Conservation (phyloP, 768 basidiomycete genomes). For the Hypsizygus marmoreus region DNA sequence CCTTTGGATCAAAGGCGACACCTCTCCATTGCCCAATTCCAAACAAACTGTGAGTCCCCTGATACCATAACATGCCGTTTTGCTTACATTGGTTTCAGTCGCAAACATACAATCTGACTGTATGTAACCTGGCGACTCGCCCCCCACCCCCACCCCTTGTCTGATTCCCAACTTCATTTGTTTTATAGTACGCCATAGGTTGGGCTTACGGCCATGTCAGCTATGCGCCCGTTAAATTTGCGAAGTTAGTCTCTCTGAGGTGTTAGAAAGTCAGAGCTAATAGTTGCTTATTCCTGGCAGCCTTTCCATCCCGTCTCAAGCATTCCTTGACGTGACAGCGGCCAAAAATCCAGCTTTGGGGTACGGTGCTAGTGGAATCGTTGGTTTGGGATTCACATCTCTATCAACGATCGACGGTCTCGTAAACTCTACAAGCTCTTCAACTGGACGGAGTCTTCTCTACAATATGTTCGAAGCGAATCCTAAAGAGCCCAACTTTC, state of each 20-base stretch:
- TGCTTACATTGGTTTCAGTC: constrained; percentile 31
- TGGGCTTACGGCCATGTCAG: constrained; percentile 71
- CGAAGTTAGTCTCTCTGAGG: constrained; percentile 56
- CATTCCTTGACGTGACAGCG: constrained; percentile 61
- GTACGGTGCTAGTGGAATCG: constrained; percentile 71
- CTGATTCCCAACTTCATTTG: constrained; percentile 3
- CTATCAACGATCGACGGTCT: constrained; percentile 71
- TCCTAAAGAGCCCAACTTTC: constrained; percentile 73
- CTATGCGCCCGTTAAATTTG: constrained; percentile 65
- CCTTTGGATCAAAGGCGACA: constrained; percentile 64
- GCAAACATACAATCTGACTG: constrained; percentile 61
- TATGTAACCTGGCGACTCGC: constrained; percentile 31
- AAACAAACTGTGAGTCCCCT: constrained; percentile 54
- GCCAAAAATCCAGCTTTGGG: constrained; percentile 74
- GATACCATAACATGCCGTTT: too few species aligned
- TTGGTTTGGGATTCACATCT: constrained; percentile 77
- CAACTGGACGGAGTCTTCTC: constrained; percentile 68
- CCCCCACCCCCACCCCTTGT: not conserved
- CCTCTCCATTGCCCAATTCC: constrained; percentile 49
- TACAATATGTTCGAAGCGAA: constrained; percentile 77
- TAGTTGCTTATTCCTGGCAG: too few species aligned
- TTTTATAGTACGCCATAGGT: constrained; percentile 75
- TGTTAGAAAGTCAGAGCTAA: too few species aligned
- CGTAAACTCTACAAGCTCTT: constrained; percentile 57
- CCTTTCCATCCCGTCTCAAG: constrained; percentile 67